Evolutionary conservation across 768 basidiomycete species (phyloP).

Genomic region (Xerocomellus chrysenteron): DNA sequence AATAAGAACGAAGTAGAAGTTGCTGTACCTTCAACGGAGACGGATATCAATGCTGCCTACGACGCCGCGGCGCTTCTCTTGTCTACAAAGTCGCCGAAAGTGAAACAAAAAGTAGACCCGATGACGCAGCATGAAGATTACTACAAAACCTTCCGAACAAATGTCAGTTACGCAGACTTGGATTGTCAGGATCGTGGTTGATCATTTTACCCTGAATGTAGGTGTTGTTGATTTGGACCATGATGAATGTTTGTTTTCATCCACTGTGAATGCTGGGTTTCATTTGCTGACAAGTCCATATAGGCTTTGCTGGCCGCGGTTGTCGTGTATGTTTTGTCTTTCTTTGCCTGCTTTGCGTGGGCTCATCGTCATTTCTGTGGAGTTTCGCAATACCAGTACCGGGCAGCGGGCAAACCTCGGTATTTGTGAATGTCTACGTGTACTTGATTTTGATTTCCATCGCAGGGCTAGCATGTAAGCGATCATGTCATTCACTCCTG

Average conservation of each 20-base stretch:
- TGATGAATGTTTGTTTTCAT: slow-evolving; percentile 67
- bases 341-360: not conserved
- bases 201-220: too few relatives aligned
- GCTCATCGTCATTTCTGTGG: slow-evolving; percentile 1
- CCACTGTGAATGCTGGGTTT: not conserved
- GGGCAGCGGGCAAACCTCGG: too few relatives aligned
- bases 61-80: slow-evolving; percentile 88
- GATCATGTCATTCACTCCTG: not conserved
- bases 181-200: slow-evolving; percentile 5
- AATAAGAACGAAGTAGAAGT: slow-evolving; percentile 86
- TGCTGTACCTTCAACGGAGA: slow-evolving; percentile 79
- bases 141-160: slow-evolving; percentile 87
- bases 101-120: slow-evolving; percentile 58
- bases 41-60: slow-evolving; percentile 86
- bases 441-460: slow-evolving; percentile 86
- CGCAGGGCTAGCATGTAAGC: slow-evolving; percentile 82
- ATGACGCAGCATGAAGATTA: slow-evolving; percentile 78
- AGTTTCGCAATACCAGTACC: too few relatives aligned
- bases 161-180: slow-evolving; percentile 40
- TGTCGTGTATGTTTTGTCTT: slow-evolving; percentile 57
- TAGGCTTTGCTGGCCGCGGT: slow-evolving; percentile 72
- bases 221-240: slow-evolving; percentile 85
- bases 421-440: slow-evolving; percentile 82
- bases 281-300: slow-evolving; percentile 10
- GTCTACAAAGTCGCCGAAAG: slow-evolving; percentile 73